These are phyloP conservation scores for Ilex asprella DNA, from an alignment of 257 asterid genomes.

Conservation along the genomic window DNA sequence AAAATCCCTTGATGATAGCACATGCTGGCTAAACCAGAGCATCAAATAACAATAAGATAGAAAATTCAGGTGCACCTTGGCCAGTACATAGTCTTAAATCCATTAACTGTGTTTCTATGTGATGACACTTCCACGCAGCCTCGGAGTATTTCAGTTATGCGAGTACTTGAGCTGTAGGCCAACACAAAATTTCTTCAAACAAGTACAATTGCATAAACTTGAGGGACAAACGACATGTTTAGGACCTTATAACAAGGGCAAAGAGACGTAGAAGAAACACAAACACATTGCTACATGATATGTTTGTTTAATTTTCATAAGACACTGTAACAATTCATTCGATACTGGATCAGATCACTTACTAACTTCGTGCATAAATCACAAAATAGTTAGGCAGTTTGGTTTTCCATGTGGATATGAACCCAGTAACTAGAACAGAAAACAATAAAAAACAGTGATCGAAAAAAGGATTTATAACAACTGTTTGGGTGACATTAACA, in stretches of 20 bases:
- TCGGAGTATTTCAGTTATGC: slow-evolving; percentile 44
- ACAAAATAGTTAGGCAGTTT: too few species aligned
- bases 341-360: too few species aligned
- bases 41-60: background rate
- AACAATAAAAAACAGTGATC: too few species aligned
- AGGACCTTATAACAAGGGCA: background rate
- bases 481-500: too few species aligned
- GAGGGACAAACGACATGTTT: background rate
- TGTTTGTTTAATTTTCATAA: too few species aligned
- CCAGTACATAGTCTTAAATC: slow-evolving; percentile 52
- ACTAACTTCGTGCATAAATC: too few species aligned
- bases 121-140: slow-evolving; percentile 31
- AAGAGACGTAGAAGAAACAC: background rate
- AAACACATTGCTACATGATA: too few species aligned
- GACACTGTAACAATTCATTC: too few species aligned
- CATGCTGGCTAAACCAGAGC: background rate
- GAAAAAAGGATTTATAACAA: too few species aligned
- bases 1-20: background rate
- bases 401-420: too few species aligned
- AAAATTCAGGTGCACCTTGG: slow-evolving; percentile 51
- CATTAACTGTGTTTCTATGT: slow-evolving; percentile 30
- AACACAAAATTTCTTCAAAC: slow-evolving; percentile 9
- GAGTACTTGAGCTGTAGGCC: slow-evolving; percentile 51
- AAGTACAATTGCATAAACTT: background rate
- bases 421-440: too few species aligned